Evolutionary conservation across 768 basidiomycete species (phyloP).

Genomic region (Dioszegia hungarica): DNA sequence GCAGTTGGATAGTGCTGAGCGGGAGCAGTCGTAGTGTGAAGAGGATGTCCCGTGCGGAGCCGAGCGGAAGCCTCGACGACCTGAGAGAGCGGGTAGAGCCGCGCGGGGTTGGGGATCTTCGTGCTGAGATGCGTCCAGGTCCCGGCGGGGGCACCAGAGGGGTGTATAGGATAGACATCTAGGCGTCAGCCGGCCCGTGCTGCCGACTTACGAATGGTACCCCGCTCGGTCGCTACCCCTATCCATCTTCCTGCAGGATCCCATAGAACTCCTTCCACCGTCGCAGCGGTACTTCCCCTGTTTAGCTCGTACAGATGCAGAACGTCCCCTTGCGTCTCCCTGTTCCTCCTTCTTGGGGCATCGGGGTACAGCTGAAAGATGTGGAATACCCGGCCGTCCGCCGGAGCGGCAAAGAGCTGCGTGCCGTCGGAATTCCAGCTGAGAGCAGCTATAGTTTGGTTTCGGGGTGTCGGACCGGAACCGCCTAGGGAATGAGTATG

Average conservation of each 20-base stretch:
- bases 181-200: constrained; percentile 32
- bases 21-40: too few species aligned
- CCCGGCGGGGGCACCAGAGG: constrained; percentile 63
- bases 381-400: constrained; percentile 32
- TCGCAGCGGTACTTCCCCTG: constrained; percentile 66
- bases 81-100: constrained; percentile 56
- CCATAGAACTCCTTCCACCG: constrained; percentile 59
- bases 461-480: too few species aligned
- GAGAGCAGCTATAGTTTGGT: constrained; percentile 12
- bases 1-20: too few species aligned
- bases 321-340: constrained; percentile 21
- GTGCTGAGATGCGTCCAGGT: constrained; percentile 43
- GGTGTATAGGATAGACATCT: constrained; percentile 72
- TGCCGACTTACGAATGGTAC: constrained; percentile 49
- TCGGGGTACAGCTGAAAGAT: constrained; percentile 32
- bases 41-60: constrained; percentile 50
- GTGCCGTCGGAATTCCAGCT: constrained; percentile 33
- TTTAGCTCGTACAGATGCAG: constrained; percentile 65
- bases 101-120: constrained; percentile 53
- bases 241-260: constrained; percentile 63
- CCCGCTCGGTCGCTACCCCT: constrained; percentile 58
- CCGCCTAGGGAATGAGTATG: not conserved
- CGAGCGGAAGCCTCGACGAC: constrained; percentile 60
- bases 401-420: constrained; percentile 26
- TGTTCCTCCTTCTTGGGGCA: not conserved